Conservation (phyloP, 306 rosid species). For the Cercis canadensis region DNA sequence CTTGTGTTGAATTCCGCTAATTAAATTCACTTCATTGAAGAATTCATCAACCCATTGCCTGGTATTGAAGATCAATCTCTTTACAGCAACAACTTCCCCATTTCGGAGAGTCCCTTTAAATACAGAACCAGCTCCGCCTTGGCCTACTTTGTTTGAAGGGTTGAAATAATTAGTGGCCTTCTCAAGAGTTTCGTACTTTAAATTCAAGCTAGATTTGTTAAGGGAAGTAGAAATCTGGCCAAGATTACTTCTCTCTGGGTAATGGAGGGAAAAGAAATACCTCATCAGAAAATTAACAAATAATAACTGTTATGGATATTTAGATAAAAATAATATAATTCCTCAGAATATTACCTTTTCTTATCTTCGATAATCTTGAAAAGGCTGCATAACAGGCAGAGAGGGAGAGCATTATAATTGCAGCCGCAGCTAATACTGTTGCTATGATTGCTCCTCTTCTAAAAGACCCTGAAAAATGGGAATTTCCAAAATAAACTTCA, state of each 20-base stretch:
- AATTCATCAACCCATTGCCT: slow-evolving; percentile 95
- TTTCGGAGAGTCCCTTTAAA: slow-evolving; percentile 75
- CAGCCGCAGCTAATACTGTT: slow-evolving; percentile 57
- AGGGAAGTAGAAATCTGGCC: slow-evolving; percentile 49
- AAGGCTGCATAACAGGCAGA: slow-evolving; percentile 61
- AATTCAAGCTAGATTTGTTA: slow-evolving; percentile 62
- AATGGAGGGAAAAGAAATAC: slow-evolving; percentile 21
- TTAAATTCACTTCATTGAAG: slow-evolving; percentile 90
- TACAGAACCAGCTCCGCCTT: slow-evolving; percentile 93
- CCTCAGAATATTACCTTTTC: slow-evolving; percentile 42
- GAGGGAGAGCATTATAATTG: slow-evolving; percentile 55
- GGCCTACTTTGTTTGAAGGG: slow-evolving; percentile 70
- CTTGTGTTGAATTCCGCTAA: slow-evolving; percentile 78
- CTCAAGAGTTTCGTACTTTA: slow-evolving; percentile 80
- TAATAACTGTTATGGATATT: neutral
- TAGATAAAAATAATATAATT: too few species aligned
- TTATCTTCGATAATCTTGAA: slow-evolving; percentile 49
- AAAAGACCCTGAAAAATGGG: slow-evolving; percentile 49
- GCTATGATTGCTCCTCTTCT: slow-evolving; percentile 57
- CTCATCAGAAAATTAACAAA: slow-evolving; percentile 6
- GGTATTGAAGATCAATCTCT: slow-evolving; percentile 84
- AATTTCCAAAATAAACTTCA: neutral
- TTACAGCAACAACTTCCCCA: slow-evolving; percentile 73
- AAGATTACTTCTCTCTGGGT: slow-evolving; percentile 46
- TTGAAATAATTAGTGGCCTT: slow-evolving; percentile 79